These are phyloP conservation scores for Colletotrichum brevisporum DNA, from an alignment of 2,329 filamentous ascomycete species.

Conservation along the genomic window DNA sequence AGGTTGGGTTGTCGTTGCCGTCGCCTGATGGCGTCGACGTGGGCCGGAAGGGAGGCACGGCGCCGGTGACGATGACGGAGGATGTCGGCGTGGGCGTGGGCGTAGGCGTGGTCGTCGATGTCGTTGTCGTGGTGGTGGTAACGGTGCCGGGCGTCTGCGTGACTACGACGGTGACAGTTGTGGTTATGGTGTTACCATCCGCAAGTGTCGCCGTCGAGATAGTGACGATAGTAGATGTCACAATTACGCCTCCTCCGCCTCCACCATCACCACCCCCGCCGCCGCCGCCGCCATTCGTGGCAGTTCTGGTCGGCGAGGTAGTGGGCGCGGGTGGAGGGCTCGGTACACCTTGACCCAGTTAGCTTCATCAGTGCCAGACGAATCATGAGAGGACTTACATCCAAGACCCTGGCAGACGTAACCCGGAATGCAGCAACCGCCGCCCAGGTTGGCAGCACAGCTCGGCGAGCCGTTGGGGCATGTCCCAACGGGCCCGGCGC, in stretches of 20 bases:
- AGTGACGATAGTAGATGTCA: slow-evolving; percentile 42
- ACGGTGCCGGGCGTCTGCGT: slow-evolving; percentile 50
- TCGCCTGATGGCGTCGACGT: slow-evolving; percentile 55
- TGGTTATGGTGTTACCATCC: slow-evolving; percentile 53
- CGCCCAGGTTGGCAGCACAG: slow-evolving; percentile 76
- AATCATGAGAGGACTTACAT: slow-evolving; percentile 65
- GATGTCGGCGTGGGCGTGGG: slow-evolving; percentile 51
- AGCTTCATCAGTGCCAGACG: slow-evolving; percentile 8
- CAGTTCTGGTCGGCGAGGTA: slow-evolving; percentile 43
- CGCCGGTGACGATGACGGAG: slow-evolving; percentile 53
- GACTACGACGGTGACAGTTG: slow-evolving; percentile 57
- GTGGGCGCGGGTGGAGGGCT: slow-evolving; percentile 46
- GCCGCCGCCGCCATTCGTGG: slow-evolving; percentile 21
- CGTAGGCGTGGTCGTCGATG: slow-evolving; percentile 52
- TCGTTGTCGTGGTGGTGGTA: slow-evolving; percentile 52
- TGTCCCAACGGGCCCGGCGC: slow-evolving; percentile 72
- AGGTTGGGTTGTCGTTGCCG: slow-evolving; percentile 7
- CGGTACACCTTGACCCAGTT: slow-evolving; percentile 50
- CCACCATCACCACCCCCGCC: not conserved
- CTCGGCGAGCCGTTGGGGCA: slow-evolving; percentile 75
- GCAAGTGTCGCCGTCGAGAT: slow-evolving; percentile 47
- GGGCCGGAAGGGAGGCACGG: slow-evolving; percentile 63
- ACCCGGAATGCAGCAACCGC: slow-evolving; percentile 82
- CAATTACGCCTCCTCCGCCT: slow-evolving; percentile 7
- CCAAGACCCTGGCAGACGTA: slow-evolving; percentile 79